phyloP scores from a whole-genome alignment of 192 early-diverging fungal genomes.

The Coemansia sp. region DNA sequence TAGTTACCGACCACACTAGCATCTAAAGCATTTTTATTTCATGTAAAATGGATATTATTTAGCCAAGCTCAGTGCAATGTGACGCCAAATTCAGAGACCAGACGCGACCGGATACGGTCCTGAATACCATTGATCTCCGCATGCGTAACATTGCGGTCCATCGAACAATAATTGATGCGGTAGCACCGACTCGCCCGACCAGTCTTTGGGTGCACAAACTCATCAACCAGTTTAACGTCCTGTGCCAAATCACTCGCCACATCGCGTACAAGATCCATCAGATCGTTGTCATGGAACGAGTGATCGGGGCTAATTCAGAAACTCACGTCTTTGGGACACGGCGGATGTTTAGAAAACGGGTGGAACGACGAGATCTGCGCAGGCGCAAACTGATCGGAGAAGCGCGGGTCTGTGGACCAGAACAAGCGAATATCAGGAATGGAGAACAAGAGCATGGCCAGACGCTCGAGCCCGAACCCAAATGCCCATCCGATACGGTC shows the following conservation, averaged over 20 bases:
- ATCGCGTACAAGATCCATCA: slow-evolving; percentile 88
- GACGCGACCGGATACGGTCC: slow-evolving; percentile 66
- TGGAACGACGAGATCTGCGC: slow-evolving; percentile 73
- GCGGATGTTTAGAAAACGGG: slow-evolving; percentile 86
- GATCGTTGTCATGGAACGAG: slow-evolving; percentile 88
- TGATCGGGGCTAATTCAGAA: slow-evolving; percentile 74
- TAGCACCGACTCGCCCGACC: slow-evolving; percentile 82
- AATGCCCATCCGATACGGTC: slow-evolving; percentile 96
- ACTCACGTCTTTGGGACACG: slow-evolving; percentile 92
- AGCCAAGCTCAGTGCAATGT: slow-evolving; percentile 64
- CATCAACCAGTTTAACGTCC: slow-evolving; percentile 85
- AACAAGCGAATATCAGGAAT: slow-evolving; percentile 96
- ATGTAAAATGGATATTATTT: not conserved
- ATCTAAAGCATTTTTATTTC: slow-evolving; percentile 1
- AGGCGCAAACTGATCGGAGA: slow-evolving; percentile 77
- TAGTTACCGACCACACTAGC: not conserved
- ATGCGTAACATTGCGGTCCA: slow-evolving; percentile 95
- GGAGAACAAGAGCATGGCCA: slow-evolving; percentile 94
- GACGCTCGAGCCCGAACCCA: slow-evolving; percentile 92
- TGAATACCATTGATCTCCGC: slow-evolving; percentile 94
- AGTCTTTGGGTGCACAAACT: slow-evolving; percentile 85
- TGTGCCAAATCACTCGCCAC: slow-evolving; percentile 92
- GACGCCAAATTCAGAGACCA: slow-evolving; percentile 68
- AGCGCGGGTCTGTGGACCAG: slow-evolving; percentile 88
- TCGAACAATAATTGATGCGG: slow-evolving; percentile 92